Base-by-base conservation (phyloP, 2,329 filamentous ascomycete species). In the Neospermospora avenae region DNA sequence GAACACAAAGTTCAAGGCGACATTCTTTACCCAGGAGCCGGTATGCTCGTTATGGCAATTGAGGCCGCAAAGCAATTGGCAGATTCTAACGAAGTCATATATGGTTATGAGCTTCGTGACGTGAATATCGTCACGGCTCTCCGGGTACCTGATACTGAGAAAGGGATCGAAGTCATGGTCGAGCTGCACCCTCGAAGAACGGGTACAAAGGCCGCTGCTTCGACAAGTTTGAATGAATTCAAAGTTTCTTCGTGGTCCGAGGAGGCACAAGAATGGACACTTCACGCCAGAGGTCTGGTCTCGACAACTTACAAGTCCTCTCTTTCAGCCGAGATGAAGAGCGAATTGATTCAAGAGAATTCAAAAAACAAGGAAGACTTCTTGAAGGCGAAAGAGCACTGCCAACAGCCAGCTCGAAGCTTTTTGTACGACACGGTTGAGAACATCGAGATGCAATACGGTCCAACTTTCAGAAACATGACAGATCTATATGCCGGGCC, bases 81-180 rank as follows among this genome's bases (percentile, higher is more conserved):
- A 24, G 11, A 39, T 18, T 4, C 44, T 18, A 42, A 42, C 37
- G 28, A 25, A 11, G 39, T 24, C 3, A 55, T 65, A 7, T 2
- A 20, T 18, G 78, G 77, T 1, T 79, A 77, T 49, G 75, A 80
- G 59, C 74, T 84, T n/a, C 73, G 69, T 8, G 66, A 79, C 53
- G 76, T 84, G 1, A 71, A 72, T 3, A 75, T 81, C 37, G 71
- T 74, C n/a, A 74, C 77, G 49, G 78, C 80, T 0, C 71, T 81
- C 28, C 72, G 79, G 0, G 72, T 82, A 6, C 72, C 73, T 2
- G 77, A 81, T 56, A 75, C 77, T 28, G 60, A 65, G 3, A 76
- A 81, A 42, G 60, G 60, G 2, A 70, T 78, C 1, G 80, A 82
- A 68, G 41, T 34, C 14, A 54, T 31, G 11, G 16, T 48, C 16